phyloP scores from a whole-genome alignment of 176 grass and related monocot species.

The Paspalum vaginatum region DNA sequence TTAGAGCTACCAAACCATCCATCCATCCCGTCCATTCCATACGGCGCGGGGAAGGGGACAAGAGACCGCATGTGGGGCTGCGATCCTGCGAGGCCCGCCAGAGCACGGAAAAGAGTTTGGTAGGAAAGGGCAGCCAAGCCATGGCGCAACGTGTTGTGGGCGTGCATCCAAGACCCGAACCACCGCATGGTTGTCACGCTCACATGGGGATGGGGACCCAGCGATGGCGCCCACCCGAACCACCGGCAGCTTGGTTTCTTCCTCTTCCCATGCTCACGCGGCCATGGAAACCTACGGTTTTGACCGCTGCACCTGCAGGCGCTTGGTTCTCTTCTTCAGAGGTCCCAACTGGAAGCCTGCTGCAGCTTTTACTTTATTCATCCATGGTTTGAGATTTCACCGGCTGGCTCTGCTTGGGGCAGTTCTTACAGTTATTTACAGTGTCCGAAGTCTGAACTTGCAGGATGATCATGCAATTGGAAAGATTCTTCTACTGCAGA shows the following conservation, averaged over 20 bases:
- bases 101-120: slow-evolving; percentile 28
- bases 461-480: slow-evolving; percentile 9
- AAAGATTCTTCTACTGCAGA: slow-evolving; percentile 37
- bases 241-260: slow-evolving; percentile 12
- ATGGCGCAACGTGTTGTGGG: slow-evolving; percentile 46
- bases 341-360: slow-evolving; percentile 14
- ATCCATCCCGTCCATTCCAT: slow-evolving; percentile 12
- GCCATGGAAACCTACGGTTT: slow-evolving; percentile 24
- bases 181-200: slow-evolving; percentile 44
- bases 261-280: neutral
- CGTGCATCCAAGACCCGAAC: slow-evolving; percentile 40
- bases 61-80: slow-evolving; percentile 46
- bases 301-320: neutral
- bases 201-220: slow-evolving; percentile 53
- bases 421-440: neutral
- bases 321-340: neutral
- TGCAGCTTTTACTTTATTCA: slow-evolving; percentile 16
- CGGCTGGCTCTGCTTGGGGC: neutral
- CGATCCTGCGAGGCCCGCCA: neutral
- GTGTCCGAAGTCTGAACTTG: slow-evolving; percentile 17
- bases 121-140: slow-evolving; percentile 27
- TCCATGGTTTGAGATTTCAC: neutral
- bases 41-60: slow-evolving; percentile 9
- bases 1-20: slow-evolving; percentile 20
- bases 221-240: slow-evolving; percentile 45